Conservation (phyloP, 192 early-diverging fungal genomes). For the Spizellomyces sp. region DNA sequence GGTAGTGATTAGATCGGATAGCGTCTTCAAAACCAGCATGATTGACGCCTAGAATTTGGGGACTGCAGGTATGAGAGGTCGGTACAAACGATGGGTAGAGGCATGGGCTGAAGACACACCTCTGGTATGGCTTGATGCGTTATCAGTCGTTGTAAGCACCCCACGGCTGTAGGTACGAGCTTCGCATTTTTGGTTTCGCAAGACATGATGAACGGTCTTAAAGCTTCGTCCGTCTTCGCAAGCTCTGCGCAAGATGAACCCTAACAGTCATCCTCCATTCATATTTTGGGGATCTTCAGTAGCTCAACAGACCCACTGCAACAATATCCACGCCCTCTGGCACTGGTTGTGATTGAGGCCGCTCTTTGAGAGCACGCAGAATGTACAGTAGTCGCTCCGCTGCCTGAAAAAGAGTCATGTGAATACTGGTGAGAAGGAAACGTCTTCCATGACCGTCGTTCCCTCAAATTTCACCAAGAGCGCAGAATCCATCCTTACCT, state of each 20-base stretch:
- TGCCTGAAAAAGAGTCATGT: conserved; percentile 43
- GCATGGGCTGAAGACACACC: conserved; percentile 42
- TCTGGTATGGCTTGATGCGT: conserved; percentile 75
- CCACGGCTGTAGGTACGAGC: conserved; percentile 78
- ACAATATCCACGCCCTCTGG: conserved; percentile 41
- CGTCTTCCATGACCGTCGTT: too few species aligned
- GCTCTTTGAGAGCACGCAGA: conserved; percentile 60
- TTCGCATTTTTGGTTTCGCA: conserved; percentile 84
- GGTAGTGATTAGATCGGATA: conserved; percentile 69
- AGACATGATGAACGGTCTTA: conserved; percentile 84
- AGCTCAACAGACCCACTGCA: conserved; percentile 9
- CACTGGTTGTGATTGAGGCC: conserved; percentile 39
- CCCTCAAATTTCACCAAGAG: too few species aligned
- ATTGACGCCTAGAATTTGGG: conserved; percentile 49
- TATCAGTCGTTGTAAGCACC: conserved; percentile 79
- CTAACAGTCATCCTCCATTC: background rate
- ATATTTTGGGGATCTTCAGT: background rate
- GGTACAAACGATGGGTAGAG: background rate
- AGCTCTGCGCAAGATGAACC: conserved; percentile 50
- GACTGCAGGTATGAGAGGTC: background rate
- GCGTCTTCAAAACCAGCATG: conserved; percentile 63
- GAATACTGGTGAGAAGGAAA: too few species aligned
- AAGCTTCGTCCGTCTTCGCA: conserved; percentile 73
- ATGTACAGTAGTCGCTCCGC: conserved; percentile 66
- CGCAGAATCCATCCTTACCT: conserved; percentile 52